These are phyloP conservation scores for Fraxinus paxiana DNA, from an alignment of 305 asterid genomes.

Conservation along the genomic window DNA sequence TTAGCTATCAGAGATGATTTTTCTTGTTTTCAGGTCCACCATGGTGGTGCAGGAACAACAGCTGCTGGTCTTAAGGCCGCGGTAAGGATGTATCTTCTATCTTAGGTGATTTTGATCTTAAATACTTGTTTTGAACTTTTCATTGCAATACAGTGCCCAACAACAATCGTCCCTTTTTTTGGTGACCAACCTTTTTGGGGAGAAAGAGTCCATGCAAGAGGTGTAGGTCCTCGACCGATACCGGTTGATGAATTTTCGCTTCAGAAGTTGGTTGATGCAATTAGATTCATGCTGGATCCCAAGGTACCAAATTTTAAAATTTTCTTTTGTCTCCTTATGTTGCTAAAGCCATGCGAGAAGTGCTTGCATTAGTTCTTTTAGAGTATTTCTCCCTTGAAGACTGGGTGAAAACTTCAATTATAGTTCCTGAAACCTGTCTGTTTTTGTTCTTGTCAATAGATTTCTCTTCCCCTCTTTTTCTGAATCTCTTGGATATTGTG, in stretches of 20 bases:
- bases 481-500: not conserved
- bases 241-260: conserved; percentile 80
- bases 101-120: conserved; percentile 10
- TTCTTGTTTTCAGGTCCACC: conserved; percentile 73
- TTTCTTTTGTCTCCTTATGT: not conserved
- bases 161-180: conserved; percentile 82
- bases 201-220: conserved; percentile 80
- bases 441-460: not conserved
- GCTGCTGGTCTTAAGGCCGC: conserved; percentile 99
- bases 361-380: not conserved
- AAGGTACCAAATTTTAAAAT: not conserved
- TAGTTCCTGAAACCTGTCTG: not conserved
- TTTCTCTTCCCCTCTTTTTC: not conserved
- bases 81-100: conserved; percentile 36
- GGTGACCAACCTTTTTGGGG: conserved; percentile 99
- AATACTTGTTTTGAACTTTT: conserved; percentile 7
- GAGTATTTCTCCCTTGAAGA: not conserved
- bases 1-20: conserved; percentile 1
- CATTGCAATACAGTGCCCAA: conserved; percentile 66
- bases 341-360: not conserved
- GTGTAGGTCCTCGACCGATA: conserved; percentile 87
- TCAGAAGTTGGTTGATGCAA: conserved; percentile 47
- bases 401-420: not conserved
- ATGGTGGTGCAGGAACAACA: conserved; percentile 96
- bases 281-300: not conserved